Conservation (phyloP, 2,329 filamentous ascomycete species). For the Sarocladiaceae sp. region DNA sequence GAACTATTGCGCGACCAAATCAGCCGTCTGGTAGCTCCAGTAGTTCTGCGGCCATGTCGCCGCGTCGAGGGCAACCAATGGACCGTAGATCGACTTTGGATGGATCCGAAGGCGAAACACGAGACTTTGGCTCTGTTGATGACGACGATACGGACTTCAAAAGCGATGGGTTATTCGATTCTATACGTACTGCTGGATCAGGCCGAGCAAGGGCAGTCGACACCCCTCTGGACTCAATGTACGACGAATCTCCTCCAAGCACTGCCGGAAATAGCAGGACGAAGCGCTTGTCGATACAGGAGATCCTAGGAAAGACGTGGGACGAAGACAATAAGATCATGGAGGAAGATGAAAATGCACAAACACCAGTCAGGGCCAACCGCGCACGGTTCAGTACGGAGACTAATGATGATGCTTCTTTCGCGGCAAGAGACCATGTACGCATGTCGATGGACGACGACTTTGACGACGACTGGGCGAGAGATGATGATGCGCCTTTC, state of each 20-base stretch:
- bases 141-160: slow-evolving; percentile 76
- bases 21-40: slow-evolving; percentile 39
- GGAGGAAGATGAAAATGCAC: slow-evolving; percentile 56
- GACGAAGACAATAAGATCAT: slow-evolving; percentile 54
- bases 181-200: slow-evolving; percentile 66
- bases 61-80: slow-evolving; percentile 24
- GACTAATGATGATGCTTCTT: slow-evolving; percentile 27
- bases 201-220: slow-evolving; percentile 62
- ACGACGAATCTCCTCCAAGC: slow-evolving; percentile 70
- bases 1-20: slow-evolving; percentile 31
- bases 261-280: slow-evolving; percentile 48
- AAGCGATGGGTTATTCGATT: slow-evolving; percentile 75
- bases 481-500: slow-evolving; percentile 46
- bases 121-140: slow-evolving; percentile 62
- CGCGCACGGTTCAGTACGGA: slow-evolving; percentile 26
- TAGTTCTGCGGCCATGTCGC: slow-evolving; percentile 39
- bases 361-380: slow-evolving; percentile 45
- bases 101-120: slow-evolving; percentile 65
- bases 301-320: slow-evolving; percentile 52
- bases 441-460: slow-evolving; percentile 57
- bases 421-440: slow-evolving; percentile 37
- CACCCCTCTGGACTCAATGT: slow-evolving; percentile 73
- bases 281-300: slow-evolving; percentile 55
- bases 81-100: slow-evolving; percentile 54
- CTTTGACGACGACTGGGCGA: slow-evolving; percentile 60